These are phyloP conservation scores for Petunia hybrid DNA, from an alignment of 305 asterid genomes.

Conservation along the genomic window DNA sequence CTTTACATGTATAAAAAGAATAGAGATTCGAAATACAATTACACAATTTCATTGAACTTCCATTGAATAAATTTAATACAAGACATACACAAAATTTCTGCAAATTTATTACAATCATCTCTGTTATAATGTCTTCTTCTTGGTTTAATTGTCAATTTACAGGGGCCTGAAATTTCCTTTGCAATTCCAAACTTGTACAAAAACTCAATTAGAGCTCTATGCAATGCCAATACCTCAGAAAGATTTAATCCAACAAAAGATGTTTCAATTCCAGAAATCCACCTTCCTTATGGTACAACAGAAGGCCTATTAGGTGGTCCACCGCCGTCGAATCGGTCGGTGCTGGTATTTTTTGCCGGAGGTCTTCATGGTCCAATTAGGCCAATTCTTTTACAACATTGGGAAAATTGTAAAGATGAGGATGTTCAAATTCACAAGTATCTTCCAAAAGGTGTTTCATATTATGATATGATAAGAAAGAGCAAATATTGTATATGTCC, in stretches of 20 bases:
- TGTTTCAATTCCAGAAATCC: slow-evolving; percentile 68
- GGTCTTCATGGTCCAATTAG: slow-evolving; percentile 74
- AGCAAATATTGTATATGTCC: slow-evolving; percentile 73
- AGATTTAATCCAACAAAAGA: slow-evolving; percentile 59
- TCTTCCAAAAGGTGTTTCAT: slow-evolving; percentile 53
- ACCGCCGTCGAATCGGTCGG: slow-evolving; percentile 56
- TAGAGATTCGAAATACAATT: no score
- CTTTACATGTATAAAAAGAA: no score
- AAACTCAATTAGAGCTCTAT: slow-evolving; percentile 63
- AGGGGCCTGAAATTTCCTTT: slow-evolving; percentile 69
- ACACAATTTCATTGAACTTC: no score
- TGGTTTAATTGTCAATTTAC: neutral
- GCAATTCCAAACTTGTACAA: slow-evolving; percentile 53
- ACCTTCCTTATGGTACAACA: slow-evolving; percentile 54
- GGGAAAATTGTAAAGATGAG: slow-evolving; percentile 61
- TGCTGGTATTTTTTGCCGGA: slow-evolving; percentile 66
- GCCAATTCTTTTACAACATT: slow-evolving; percentile 62
- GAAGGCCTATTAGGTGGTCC: slow-evolving; percentile 63
- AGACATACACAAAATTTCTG: no score
- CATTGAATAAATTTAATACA: no score
- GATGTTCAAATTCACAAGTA: slow-evolving; percentile 56
- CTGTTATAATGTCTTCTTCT: no score
- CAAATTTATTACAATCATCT: no score
- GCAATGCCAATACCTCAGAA: slow-evolving; percentile 38
- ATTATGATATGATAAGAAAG: slow-evolving; percentile 64